Evolutionary conservation across 225 moss, liverwort and hornwort species (phyloP).

Genomic region (Straminergon stramineum): DNA sequence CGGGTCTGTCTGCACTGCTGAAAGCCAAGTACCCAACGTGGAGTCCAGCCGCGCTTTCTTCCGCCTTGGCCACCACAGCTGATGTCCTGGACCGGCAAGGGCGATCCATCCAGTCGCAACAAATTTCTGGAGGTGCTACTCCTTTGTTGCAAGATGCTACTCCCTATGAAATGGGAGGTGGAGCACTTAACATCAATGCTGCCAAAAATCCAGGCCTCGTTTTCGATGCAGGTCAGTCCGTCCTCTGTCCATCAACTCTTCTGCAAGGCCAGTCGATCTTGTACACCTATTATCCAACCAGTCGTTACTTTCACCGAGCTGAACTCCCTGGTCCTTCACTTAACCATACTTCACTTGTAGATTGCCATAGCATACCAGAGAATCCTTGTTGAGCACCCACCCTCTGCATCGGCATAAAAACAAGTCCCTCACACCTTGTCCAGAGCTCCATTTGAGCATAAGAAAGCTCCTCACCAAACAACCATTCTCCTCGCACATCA

Average conservation of each 20-base stretch:
- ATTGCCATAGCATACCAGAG: not conserved
- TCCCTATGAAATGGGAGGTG: slow-evolving; percentile 68
- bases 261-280: not conserved
- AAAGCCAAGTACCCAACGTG: slow-evolving; percentile 55
- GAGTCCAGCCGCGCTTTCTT: slow-evolving; percentile 57
- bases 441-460: not conserved
- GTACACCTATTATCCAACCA: not conserved
- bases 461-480: not conserved
- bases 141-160: slow-evolving; percentile 47
- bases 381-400: not conserved
- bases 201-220: slow-evolving; percentile 61
- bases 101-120: slow-evolving; percentile 45
- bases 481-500: not conserved
- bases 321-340: not conserved
- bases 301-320: not conserved
- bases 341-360: not conserved
- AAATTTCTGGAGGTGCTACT: slow-evolving; percentile 41
- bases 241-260: not conserved
- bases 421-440: not conserved
- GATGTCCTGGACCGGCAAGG: slow-evolving; percentile 15
- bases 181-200: slow-evolving; percentile 45
- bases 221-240: slow-evolving; percentile 43
- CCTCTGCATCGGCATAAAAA: not conserved
- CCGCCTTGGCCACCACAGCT: slow-evolving; percentile 59
- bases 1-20: slow-evolving; percentile 56